Conservation (phyloP, 805 yeast species). For the Suhomyces prunicola region DNA sequence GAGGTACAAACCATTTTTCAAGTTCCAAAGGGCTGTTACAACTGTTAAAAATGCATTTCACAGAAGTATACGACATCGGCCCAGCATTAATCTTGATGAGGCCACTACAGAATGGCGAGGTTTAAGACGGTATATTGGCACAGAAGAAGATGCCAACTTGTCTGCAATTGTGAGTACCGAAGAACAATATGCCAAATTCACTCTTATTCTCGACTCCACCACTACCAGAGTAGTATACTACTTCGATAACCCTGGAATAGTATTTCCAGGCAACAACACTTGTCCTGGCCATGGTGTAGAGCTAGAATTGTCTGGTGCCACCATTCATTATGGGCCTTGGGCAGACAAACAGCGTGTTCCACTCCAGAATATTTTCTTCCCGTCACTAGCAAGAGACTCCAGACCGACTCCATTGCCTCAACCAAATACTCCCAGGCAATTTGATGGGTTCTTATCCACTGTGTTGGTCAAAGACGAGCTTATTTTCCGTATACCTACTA, state of each 20-base stretch:
- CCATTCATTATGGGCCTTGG: constrained; percentile 92
- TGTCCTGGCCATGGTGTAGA: constrained; percentile 52
- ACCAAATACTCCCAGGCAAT: constrained; percentile 54
- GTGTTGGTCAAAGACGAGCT: constrained; percentile 62
- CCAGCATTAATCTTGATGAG: constrained; percentile 3
- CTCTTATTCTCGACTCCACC: constrained; percentile 64
- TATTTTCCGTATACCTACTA: constrained; percentile 70
- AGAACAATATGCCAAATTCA: constrained; percentile 80
- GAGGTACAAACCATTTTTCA: constrained; percentile 22
- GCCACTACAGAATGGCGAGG: constrained; percentile 64
- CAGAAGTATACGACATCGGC: neutral
- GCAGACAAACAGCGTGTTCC: constrained; percentile 79
- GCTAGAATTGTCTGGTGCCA: constrained; percentile 54
- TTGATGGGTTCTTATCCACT: constrained; percentile 54
- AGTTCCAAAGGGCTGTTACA: constrained; percentile 13
- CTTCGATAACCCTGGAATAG: constrained; percentile 67
- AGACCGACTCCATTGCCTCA: constrained; percentile 25
- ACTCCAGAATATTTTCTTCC: constrained; percentile 65
- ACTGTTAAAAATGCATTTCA: neutral
- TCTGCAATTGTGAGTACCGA: constrained; percentile 35
- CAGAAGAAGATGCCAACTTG: constrained; percentile 26
- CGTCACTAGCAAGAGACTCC: constrained; percentile 59
- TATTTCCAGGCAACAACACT: constrained; percentile 4
- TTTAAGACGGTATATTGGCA: constrained; percentile 60
- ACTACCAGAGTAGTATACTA: constrained; percentile 54